Evolutionary conservation across 2,329 filamentous ascomycete genomes (phyloP), one percentile per base, ranked within the genome.

Genomic region (Graphiopsis chlorocephala): DNA sequence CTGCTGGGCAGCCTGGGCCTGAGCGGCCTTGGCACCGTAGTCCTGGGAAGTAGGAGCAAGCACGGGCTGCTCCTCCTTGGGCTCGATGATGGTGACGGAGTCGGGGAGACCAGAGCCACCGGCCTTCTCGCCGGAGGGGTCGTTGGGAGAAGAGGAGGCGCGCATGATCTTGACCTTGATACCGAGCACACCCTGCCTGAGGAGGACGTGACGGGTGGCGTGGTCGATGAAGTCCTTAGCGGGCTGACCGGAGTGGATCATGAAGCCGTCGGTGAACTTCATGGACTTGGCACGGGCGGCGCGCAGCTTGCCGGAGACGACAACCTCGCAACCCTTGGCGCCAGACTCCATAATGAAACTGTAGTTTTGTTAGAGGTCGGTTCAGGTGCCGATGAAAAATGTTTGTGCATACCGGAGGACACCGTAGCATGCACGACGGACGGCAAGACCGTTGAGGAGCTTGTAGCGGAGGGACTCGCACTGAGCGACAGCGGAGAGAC

Each of bases 101-200:
- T 99, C 95, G 75, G 95, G 95, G 72, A 99, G 92, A 74, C 93
- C 89, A 89, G 98, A 97, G 85, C 93, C 92, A 77, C 94, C 93
- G 75, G 95, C 93, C 78, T 92, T 89, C 90, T 99, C 99, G 89
- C 95, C 95, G 85, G 98, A 93, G 81, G 95, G 95, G 86, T 99
- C 95, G 66, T 64, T 66, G 57, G 73, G 73, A 17, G 73, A 72
- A 45, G 72, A 73, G 76, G 92, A 95, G 80, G 95, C 95, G 82
- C 96, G 93, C 95, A 99, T 99, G 86, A 99, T 99, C 93, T 99
- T 99, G 84, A 99, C 95, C 90, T 99, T 99, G 87, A 99, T 99
- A 86, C 95, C 95, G 73, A 99, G 87, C 73, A 99, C 95, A 91
- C 95, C 95, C 88, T 99, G 95, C 85, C 96, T 92, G 83, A 99